Conservation (phyloP, 1,284 basidiomycete genomes). For the Waitea zeae region DNA sequence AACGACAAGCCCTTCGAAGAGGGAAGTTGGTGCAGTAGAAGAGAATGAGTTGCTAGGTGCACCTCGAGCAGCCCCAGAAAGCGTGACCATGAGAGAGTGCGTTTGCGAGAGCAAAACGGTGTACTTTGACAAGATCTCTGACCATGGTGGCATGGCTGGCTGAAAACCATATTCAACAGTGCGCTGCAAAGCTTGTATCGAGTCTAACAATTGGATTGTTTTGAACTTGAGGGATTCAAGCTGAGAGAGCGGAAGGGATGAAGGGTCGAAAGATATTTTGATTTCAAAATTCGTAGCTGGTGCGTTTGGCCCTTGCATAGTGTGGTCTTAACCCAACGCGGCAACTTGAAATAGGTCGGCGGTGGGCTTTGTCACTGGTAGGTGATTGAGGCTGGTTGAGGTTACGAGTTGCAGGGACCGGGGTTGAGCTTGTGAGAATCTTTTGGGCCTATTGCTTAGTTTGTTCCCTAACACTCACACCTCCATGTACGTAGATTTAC, state of each 20-base stretch:
- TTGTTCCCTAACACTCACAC: no score
- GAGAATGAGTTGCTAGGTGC: background rate
- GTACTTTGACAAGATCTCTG: slow-evolving; percentile 69
- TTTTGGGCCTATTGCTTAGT: no score
- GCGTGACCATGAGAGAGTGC: slow-evolving; percentile 47
- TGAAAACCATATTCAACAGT: slow-evolving; percentile 41
- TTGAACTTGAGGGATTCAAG: slow-evolving; percentile 62
- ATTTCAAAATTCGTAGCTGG: background rate
- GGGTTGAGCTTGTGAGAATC: no score
- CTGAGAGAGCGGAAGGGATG: slow-evolving; percentile 22
- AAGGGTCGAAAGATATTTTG: slow-evolving; percentile 4
- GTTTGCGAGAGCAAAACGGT: slow-evolving; percentile 66
- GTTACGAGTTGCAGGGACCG: no score
- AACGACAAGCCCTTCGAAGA: slow-evolving; percentile 43
- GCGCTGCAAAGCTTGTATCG: slow-evolving; percentile 42
- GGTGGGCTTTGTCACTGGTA: no score
- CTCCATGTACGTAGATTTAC: no score
- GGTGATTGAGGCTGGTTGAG: no score
- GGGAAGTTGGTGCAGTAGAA: slow-evolving; percentile 6
- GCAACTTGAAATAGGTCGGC: no score
- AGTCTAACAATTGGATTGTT: slow-evolving; percentile 57
- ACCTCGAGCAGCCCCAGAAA: slow-evolving; percentile 15
- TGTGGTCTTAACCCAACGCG: no score
- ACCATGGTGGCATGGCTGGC: slow-evolving; percentile 52
- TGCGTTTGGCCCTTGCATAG: no score